Evolutionary conservation across 129 eudicot genomes (phyloP), one percentile per base, ranked within the genome.

Genomic region (Erigeron canadensis): DNA sequence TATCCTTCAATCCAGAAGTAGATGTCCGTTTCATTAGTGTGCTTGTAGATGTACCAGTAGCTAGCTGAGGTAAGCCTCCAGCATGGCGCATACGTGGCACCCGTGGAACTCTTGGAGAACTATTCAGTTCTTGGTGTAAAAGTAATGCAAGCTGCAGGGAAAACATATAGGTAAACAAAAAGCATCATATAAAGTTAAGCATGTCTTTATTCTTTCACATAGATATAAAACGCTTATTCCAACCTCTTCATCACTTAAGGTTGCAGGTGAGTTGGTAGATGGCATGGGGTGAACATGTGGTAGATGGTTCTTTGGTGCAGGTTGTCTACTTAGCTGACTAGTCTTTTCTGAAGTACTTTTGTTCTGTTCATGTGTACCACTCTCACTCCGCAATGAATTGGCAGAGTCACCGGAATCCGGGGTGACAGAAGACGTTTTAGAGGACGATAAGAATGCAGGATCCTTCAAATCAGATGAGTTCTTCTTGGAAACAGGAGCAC

Each of bases 1-100:
- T 85, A 72, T 90, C 96, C 81, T 87, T 94, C 17, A 84, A 91
- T 53, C 87, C 88, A 71, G 82, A 74, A 69, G 83, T 72, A 56
- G 87, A 83, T 63, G 93, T 78, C 43, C 91, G 87, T 75, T 86
- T 90, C 85, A 81, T 79, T 66, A 87, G 77, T 67, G 81, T 83
- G 77, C 85, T 93, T 39, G 88, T 71, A 12, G 91, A 81, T 42
- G 89, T 77, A 21, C 81, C 80, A 62, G 93, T 74, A 50, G 90
- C 80, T 54, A 89, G 59, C 76, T 94, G 98, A 71, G 99, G 97
- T 73, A 90, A 83, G 83, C 95, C 90, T 54, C 97, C 96, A 73
- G 99, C 85, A 63, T 94, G 84, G 28, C 97, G 99, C 88, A 90
- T 85, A 50, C 99, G 97, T 74, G 97, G 96, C 81, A 90, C 94